These are phyloP conservation scores for Trichosporon coremiiforme DNA, from an alignment of 1,284 basidiomycete genomes.

Conservation along the genomic window DNA sequence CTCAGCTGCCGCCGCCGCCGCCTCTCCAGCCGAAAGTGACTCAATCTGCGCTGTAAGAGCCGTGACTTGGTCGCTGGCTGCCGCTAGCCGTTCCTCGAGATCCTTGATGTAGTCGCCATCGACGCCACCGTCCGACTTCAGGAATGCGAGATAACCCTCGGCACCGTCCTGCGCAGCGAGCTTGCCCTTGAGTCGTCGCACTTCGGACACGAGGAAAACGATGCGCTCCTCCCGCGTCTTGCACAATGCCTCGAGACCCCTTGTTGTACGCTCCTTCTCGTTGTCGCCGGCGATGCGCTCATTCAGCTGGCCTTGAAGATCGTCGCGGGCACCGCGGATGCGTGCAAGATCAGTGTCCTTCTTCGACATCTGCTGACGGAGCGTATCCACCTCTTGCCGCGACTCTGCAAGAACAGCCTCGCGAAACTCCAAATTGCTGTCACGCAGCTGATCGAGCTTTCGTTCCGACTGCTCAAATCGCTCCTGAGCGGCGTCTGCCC, in stretches of 20 bases:
- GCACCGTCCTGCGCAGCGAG: conserved; percentile 74
- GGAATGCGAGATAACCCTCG: conserved; percentile 70
- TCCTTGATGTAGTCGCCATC: conserved; percentile 67
- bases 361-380: conserved; percentile 57
- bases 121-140: conserved; percentile 65
- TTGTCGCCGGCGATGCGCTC: conserved; percentile 72
- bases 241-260: conserved; percentile 72
- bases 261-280: conserved; percentile 64
- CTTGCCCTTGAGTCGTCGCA: conserved; percentile 71
- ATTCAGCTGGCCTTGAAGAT: conserved; percentile 68
- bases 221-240: conserved; percentile 79
- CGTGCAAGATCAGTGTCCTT: conserved; percentile 75
- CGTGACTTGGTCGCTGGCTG: conserved; percentile 37
- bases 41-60: conserved; percentile 36
- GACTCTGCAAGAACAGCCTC: conserved; percentile 46
- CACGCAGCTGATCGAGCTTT: conserved; percentile 45
- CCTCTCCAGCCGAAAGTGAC: conserved; percentile 31
- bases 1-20: conserved; percentile 30
- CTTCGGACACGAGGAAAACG: conserved; percentile 70
- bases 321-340: conserved; percentile 78
- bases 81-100: conserved; percentile 64
- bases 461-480: conserved; percentile 42
- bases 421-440: conserved; percentile 47
- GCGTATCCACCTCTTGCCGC: conserved; percentile 43
- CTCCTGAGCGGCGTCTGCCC: conserved; percentile 42